Base-by-base conservation (phyloP, 2,329 filamentous ascomycete genomes). In the Ascochyta clinopodiicola region DNA sequence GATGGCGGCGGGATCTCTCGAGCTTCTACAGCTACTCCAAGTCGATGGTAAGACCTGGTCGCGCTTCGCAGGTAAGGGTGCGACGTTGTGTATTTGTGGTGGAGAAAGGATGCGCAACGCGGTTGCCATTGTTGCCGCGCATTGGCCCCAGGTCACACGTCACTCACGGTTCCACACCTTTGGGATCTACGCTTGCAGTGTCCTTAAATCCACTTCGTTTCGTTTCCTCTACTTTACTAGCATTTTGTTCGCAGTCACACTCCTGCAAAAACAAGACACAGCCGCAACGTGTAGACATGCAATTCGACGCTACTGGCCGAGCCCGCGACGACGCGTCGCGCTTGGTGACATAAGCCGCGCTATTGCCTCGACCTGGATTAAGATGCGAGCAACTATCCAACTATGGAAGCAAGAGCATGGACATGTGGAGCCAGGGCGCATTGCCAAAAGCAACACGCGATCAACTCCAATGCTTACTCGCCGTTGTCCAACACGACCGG, bases 201-300 rank as follows among this genome's bases (percentile, higher is more conserved):
- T 45, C 53, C 47, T 67, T 62, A 65, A 67, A 54, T 51, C 42
- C 59, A 65, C 62, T 47, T 63, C 60, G 35, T 40, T 51, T 53
- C 24, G 44, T 12, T 24, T 27, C 15, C 17, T 51, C 29, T 36
- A 38, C 29, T 43, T 29, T 10, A 27, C 31, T 34, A 19, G 34
- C 25, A 44, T 17, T 17, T 38, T 22, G 22, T 17, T 19, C 37
- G 37, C 27, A 31, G 13, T 15, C 3, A 21, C 22, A 22, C 13
- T n/a, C 17, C 21, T 17, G 12, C 35, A 43, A 21, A n/a, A 2
- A 22, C n/a, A 32, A 21, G 15, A 12, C 19, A 25, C 12, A 21
- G n/a, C 21, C 36, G 3, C 29, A 21, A 12, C 36, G 8, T 38
- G 19, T n/a, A 35, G 29, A 37, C 43, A 51, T 39, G 46, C 12